Evolutionary conservation across 306 rosid species (phyloP), one percentile per base, ranked within the genome.

Genomic region (Myrica gale): DNA sequence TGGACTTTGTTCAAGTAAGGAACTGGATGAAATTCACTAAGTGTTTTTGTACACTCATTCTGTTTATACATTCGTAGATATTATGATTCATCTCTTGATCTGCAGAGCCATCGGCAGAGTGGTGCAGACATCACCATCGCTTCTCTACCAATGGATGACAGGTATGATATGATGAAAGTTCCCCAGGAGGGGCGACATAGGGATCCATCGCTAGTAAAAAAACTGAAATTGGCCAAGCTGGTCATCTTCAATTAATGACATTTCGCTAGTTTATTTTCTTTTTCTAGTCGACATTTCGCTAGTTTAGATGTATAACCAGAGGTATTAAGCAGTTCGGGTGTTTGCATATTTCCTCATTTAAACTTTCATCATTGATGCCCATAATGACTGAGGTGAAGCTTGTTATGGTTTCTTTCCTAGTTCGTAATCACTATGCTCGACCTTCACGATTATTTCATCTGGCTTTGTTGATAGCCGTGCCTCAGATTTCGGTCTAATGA

Each of bases 401-500:
- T n/a, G 37, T 39, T 62, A 19, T 44, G 15, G 32, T 72, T 20
- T 21, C 55, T 63, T 32, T 50, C 32, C 67, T 43, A 76, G 57
- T 44, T 56, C 68, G 57, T 74, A 39, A 8, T 72, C 70, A 23
- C 42, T 42, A 54, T 74, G 69, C 37, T 8, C 54, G 69, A 55
- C 37, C 72, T 21, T 66, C 74, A 54, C 67, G 50, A 78, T 75
- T 80, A 81, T 76, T 67, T 51, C 16, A 23, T 78, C 57, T 69
- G 74, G 32, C 77, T 79, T 83, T 50, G 19, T 71, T 81, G 73
- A 78, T 74, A 95, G 98, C 48, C 98, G 98, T 61, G 98, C 98
- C 90, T 90, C 98, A 69, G 97, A 95, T 82, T 95, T 95, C 74
- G 97, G 98, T 72, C 88, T 95, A n/a, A 92, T 92, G 98, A 95